phyloP scores from a whole-genome alignment of 2,329 filamentous ascomycete genomes.

The Cadophora sp. region DNA sequence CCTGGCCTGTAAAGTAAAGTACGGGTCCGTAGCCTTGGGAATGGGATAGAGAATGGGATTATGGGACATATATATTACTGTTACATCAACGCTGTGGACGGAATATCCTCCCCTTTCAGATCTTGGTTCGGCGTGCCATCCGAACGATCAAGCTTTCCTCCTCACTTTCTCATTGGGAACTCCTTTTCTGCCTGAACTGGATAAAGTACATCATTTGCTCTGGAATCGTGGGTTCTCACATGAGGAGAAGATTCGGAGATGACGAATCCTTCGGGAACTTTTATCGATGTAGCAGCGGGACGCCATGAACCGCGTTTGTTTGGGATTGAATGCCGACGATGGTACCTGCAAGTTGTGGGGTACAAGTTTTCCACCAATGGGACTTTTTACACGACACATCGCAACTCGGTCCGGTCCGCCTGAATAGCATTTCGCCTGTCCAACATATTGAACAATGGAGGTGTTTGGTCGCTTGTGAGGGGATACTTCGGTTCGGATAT shows the following conservation, averaged over 20 bases:
- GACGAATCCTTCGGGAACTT: background rate
- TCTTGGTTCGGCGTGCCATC: conserved; percentile 3
- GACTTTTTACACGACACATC: conserved; percentile 6
- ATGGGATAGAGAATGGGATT: no score
- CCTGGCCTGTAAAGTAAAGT: background rate
- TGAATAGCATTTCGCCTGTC: conserved; percentile 2
- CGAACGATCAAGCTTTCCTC: background rate
- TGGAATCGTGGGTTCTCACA: background rate
- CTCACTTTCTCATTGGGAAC: background rate
- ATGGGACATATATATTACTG: background rate
- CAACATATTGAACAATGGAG: background rate
- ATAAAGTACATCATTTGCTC: background rate
- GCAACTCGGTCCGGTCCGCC: conserved; percentile 24
- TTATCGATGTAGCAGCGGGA: background rate
- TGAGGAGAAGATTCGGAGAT: no score
- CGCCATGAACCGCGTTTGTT: background rate
- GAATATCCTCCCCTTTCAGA: background rate
- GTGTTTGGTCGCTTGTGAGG: no score
- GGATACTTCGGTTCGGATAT: background rate
- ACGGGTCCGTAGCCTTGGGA: background rate
- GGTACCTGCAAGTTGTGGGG: conserved; percentile 17
- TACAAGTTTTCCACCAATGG: conserved; percentile 19
- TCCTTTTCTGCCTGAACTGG: background rate
- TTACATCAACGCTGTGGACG: background rate
- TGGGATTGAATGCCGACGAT: conserved; percentile 18